Base-by-base conservation (phyloP, 257 asterid genomes). In the Jasminum sambac region DNA sequence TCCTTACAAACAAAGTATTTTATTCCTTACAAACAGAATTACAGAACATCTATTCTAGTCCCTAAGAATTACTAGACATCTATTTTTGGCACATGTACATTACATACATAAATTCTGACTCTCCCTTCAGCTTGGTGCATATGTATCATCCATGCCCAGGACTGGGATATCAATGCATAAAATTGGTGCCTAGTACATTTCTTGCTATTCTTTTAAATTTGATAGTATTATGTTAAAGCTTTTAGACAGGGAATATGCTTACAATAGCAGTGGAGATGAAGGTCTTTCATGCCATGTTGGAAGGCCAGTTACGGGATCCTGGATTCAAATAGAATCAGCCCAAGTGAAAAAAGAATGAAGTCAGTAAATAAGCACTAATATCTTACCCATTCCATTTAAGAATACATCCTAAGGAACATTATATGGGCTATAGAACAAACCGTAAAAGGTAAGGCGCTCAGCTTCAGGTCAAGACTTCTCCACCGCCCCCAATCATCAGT, bases 281-380 rank as follows among this genome's bases (percentile, higher is more conserved):
- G 90, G 89, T 77, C 95, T 80, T 69, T 91, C 96, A 71, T 94
- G 92, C 93, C 94, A 91, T 74, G 90, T 71, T 66, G 99, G 99
- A 72, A 87, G 91, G 73, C 85, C 95, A 42, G 99, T 94, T 72
- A 91, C 93, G 67, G 97, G 97, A 84, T 94, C 99, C 99, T 94
- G 96, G 68, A 68, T 69, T 61, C 76, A 63, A 72, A 75, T 74
- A 72, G 74, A 74, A 79, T 72, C 75, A 78, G 66, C 69, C 65
- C 55, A 82, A 44, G 67, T 16, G 68, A 64, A 64, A 64, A 38
- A 63, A 39, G 67, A 55, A 55, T 69, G 38, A 72, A 25, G 55
- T 72, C 16, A 63, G 75, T 40, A 73, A 52, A 74, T 16, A 50
- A 76, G 21, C 57, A 50, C 6, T 63, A 43, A 42, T 38, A 43